Conservation (phyloP, 805 yeast genomes). For the Zygotorulaspora chibaensis region DNA sequence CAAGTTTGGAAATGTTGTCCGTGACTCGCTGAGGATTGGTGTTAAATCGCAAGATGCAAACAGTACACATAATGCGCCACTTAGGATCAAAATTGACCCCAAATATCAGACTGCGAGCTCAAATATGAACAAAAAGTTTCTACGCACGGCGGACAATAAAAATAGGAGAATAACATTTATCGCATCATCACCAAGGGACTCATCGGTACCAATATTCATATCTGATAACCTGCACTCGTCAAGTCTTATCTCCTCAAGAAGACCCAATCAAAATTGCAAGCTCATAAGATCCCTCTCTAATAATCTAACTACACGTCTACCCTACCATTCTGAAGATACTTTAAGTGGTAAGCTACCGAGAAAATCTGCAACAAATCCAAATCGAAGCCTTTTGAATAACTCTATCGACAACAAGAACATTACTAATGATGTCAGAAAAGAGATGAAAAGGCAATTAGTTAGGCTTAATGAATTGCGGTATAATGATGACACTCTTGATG, state of each 20-base stretch:
- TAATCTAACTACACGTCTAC: background rate
- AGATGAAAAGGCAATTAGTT: background rate
- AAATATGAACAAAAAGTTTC: conserved; percentile 2
- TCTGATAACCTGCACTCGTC: background rate
- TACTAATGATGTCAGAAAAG: background rate
- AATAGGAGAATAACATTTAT: conserved; percentile 9
- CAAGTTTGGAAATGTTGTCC: background rate
- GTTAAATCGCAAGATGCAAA: background rate
- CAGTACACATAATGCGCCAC: background rate
- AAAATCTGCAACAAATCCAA: background rate
- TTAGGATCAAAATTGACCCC: conserved; percentile 11
- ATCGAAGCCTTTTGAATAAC: background rate
- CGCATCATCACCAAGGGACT: conserved; percentile 6
- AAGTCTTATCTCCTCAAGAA: background rate
- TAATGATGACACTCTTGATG: background rate
- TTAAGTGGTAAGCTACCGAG: background rate
- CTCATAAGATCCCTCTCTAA: background rate
- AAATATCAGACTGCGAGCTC: conserved; percentile 5
- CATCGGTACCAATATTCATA: background rate
- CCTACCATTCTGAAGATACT: background rate
- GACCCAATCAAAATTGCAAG: background rate
- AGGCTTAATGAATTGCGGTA: background rate
- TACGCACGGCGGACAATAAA: background rate
- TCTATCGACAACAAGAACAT: background rate
- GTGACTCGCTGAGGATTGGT: background rate